Conservation (phyloP, 257 asterid genomes). For the Solanum stenotomum region DNA sequence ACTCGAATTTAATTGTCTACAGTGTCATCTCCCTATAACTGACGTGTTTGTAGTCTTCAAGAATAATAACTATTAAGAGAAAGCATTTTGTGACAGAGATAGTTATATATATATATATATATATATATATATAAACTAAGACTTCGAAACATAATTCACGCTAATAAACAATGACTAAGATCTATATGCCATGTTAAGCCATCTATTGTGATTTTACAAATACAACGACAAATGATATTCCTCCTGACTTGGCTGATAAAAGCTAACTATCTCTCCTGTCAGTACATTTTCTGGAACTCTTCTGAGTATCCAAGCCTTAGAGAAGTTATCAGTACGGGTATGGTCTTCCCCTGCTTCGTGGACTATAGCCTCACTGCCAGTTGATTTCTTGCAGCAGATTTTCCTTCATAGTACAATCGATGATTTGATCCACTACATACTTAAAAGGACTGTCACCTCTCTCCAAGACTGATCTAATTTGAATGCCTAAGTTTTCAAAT, state of each 20-base stretch:
- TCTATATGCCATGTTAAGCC: not conserved
- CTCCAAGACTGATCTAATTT: constrained; percentile 37
- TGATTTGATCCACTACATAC: constrained; percentile 43
- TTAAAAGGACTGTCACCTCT: constrained; percentile 19
- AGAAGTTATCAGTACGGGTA: constrained; percentile 50
- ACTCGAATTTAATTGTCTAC: no score
- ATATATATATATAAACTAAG: not conserved
- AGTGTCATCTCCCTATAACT: not conserved
- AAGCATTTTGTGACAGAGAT: not conserved
- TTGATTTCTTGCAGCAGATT: constrained; percentile 32
- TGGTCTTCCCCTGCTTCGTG: constrained; percentile 15
- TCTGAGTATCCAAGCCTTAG: constrained; percentile 45
- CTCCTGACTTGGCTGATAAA: constrained; percentile 57
- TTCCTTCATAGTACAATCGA: constrained; percentile 42
- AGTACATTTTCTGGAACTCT: constrained; percentile 39
- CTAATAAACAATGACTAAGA: not conserved
- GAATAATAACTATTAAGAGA: no score
- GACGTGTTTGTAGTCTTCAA: not conserved
- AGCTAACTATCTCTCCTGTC: constrained; percentile 36
- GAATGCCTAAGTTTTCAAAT: constrained; percentile 56
- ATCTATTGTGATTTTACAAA: not conserved
- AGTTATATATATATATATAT: no score
- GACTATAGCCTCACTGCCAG: not conserved
- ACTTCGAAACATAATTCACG: not conserved
- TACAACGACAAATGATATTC: not conserved